Percentiles rank a stretch among this genome's conserved stretches.
phyloP scores from a whole-genome alignment of 164 flowering plant genomes.

The Tinospora cordifolia region DNA sequence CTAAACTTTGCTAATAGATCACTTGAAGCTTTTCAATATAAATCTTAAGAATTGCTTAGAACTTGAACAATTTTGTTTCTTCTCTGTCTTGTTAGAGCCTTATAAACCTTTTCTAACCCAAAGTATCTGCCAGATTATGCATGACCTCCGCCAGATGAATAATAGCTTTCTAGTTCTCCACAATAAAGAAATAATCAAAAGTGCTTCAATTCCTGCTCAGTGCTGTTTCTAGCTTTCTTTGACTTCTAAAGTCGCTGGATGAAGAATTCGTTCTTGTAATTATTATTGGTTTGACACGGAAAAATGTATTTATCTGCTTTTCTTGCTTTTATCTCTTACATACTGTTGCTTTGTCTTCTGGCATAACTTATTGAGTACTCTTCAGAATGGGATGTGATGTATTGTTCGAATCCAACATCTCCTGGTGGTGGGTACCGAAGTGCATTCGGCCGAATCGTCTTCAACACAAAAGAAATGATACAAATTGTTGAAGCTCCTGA shows the following conservation, averaged over 20 bases:
- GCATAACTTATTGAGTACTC: background rate
- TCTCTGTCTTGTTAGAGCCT: background rate
- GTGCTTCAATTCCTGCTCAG: no score
- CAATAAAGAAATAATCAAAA: background rate
- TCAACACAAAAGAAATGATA: slow-evolving; percentile 81
- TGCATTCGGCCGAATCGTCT: slow-evolving; percentile 69
- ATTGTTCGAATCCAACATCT: slow-evolving; percentile 85
- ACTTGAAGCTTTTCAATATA: no score
- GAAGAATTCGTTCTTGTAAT: no score
- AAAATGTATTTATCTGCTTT: background rate
- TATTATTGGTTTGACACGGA: background rate
- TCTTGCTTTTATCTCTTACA: background rate
- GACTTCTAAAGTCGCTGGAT: no score
- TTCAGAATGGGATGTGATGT: slow-evolving; percentile 94
- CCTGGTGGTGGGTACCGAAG: slow-evolving; percentile 95
- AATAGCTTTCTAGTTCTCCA: no score
- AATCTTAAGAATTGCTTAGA: no score
- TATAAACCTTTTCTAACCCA: background rate
- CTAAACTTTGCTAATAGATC: no score
- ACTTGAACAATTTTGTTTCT: background rate
- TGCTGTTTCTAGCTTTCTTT: no score
- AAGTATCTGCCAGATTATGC: no score
- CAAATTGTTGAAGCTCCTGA: slow-evolving; percentile 87
- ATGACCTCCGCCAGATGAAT: no score
- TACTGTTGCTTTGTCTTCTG: no score